phyloP scores from a whole-genome alignment of 192 early-diverging fungal species.

The Coemansia sp. region DNA sequence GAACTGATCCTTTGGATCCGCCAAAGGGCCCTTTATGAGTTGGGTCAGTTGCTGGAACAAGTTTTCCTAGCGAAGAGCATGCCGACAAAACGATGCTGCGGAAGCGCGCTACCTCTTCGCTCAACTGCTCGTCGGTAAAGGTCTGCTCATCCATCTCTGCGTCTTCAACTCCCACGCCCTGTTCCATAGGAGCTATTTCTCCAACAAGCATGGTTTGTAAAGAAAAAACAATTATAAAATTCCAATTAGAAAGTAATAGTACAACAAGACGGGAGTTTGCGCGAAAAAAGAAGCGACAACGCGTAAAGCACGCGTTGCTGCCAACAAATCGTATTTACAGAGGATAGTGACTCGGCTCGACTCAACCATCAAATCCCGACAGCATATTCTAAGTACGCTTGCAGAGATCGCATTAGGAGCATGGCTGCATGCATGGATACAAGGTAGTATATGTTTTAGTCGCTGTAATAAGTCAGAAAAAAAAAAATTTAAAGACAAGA shows the following conservation, averaged over 20 bases:
- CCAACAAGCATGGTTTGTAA: conserved; percentile 3
- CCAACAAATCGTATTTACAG: too few species aligned
- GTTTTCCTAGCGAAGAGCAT: conserved; percentile 79
- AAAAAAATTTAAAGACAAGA: too few species aligned
- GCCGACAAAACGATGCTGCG: conserved; percentile 65
- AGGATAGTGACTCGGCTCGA: too few species aligned
- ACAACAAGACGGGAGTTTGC: neutral
- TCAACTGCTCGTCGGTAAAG: conserved; percentile 29
- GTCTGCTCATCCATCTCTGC: conserved; percentile 10
- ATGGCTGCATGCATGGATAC: too few species aligned
- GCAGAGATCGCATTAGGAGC: too few species aligned
- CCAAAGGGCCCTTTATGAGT: neutral
- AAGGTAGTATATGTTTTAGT: too few species aligned
- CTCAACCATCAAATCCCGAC: too few species aligned
- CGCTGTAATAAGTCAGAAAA: too few species aligned
- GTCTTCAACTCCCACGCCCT: conserved; percentile 1
- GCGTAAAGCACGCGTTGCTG: conserved; percentile 3
- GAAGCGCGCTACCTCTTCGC: conserved; percentile 37
- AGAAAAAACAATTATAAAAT: conserved; percentile 3
- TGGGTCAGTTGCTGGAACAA: conserved; percentile 54
- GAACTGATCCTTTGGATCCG: conserved; percentile 3
- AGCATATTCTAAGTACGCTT: too few species aligned
- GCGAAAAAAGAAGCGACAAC: conserved; percentile 1
- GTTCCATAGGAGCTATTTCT: neutral
- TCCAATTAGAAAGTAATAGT: neutral